Evolutionary conservation across 345 rosid genomes (phyloP).

Genomic region (Rubroshorea leprosula): DNA sequence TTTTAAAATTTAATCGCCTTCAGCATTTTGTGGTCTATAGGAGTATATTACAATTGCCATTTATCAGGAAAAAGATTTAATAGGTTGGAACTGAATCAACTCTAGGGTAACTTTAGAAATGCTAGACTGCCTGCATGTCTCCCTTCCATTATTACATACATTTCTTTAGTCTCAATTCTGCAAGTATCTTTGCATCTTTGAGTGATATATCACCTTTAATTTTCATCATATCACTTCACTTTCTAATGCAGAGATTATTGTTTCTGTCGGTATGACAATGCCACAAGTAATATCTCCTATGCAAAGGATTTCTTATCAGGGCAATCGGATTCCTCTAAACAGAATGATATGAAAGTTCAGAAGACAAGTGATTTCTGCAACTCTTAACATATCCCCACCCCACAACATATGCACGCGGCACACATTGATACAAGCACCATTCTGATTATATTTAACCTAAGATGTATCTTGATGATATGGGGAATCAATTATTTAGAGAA

Average conservation of each 20-base stretch:
- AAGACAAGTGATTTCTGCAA: neutral
- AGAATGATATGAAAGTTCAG: constrained; percentile 36
- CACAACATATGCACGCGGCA: too few species aligned
- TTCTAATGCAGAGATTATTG: constrained; percentile 59
- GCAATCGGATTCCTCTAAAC: constrained; percentile 47
- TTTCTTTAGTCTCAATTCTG: too few species aligned
- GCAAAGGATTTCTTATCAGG: constrained; percentile 43
- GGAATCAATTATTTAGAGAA: neutral
- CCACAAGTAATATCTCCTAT: constrained; percentile 62
- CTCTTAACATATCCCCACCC: too few species aligned
- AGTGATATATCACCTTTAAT: neutral
- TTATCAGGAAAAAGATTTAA: too few species aligned
- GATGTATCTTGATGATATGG: too few species aligned
- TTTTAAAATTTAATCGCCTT: too few species aligned
- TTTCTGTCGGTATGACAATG: constrained; percentile 89
- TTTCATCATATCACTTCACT: neutral
- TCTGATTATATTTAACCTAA: neutral
- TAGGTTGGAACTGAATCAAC: too few species aligned
- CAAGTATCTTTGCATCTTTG: neutral
- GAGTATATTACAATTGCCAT: too few species aligned
- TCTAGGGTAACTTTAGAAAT: too few species aligned
- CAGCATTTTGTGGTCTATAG: too few species aligned
- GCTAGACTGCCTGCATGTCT: too few species aligned
- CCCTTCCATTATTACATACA: too few species aligned
- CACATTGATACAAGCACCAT: neutral